phyloP scores from a whole-genome alignment of 257 asterid genomes.

The Plantago ovata region DNA sequence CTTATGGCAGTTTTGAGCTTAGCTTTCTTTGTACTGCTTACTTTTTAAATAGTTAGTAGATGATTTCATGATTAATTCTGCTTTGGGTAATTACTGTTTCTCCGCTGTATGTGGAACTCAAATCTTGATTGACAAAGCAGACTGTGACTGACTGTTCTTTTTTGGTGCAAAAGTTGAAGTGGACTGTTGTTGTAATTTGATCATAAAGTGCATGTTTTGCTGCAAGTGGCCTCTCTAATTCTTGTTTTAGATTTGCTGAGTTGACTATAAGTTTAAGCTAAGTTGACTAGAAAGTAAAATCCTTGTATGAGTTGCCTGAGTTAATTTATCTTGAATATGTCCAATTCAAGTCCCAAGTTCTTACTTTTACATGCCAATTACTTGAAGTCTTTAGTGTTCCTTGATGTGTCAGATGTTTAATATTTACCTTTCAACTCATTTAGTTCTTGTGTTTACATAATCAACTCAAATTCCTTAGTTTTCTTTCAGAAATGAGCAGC shows the following conservation, averaged over 20 bases:
- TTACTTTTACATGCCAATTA: neutral
- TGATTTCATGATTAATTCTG: slow-evolving; percentile 10
- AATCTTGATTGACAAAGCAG: slow-evolving; percentile 14
- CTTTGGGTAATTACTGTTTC: slow-evolving; percentile 18
- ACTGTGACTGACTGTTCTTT: neutral
- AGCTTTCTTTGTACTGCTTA: no score
- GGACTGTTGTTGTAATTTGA: no score
- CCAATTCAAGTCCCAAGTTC: neutral
- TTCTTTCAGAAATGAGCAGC: neutral
- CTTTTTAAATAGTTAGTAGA: no score
- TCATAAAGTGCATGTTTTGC: slow-evolving; percentile 4
- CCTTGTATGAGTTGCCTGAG: neutral
- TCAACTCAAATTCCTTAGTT: no score
- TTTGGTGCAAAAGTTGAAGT: neutral
- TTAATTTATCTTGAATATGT: neutral
- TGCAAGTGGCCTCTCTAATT: slow-evolving; percentile 16
- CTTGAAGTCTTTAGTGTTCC: neutral
- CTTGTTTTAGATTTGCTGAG: no score
- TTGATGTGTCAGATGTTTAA: neutral
- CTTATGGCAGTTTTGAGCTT: neutral
- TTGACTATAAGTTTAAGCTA: neutral
- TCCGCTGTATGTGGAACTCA: slow-evolving; percentile 23
- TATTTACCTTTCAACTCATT: neutral
- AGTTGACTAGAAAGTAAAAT: neutral
- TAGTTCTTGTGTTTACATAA: neutral